These are phyloP conservation scores for Colletotrichum lentis DNA, from an alignment of 2,329 filamentous ascomycete genomes.

Conservation along the genomic window DNA sequence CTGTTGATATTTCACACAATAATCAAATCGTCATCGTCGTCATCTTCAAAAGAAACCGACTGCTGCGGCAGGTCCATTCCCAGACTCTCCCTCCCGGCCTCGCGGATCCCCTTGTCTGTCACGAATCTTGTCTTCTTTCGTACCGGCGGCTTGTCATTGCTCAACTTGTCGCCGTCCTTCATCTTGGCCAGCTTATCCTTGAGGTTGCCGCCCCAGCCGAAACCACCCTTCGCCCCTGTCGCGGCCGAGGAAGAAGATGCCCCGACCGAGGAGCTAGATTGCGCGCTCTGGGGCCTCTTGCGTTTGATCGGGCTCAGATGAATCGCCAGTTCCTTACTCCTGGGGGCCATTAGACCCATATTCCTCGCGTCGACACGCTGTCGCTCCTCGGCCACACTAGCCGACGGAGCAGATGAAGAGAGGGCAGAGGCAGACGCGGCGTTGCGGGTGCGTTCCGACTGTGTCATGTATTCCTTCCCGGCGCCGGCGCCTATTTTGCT, in stretches of 20 bases:
- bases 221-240: slow-evolving; percentile 43
- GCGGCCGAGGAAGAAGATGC: slow-evolving; percentile 37
- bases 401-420: slow-evolving; percentile 18
- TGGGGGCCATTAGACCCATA: slow-evolving; percentile 53
- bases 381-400: slow-evolving; percentile 42
- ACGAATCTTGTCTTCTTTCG: slow-evolving; percentile 82
- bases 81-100: slow-evolving; percentile 78
- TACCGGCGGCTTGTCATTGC: slow-evolving; percentile 55
- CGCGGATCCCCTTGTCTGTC: slow-evolving; percentile 78
- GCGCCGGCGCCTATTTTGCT: slow-evolving; percentile 70
- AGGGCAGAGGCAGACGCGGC: slow-evolving; percentile 3
- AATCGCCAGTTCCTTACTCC: slow-evolving; percentile 55
- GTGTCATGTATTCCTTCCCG: slow-evolving; percentile 75
- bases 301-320: slow-evolving; percentile 68
- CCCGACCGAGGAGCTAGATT: slow-evolving; percentile 46
- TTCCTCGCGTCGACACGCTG: slow-evolving; percentile 54
- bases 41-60: slow-evolving; percentile 44
- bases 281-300: slow-evolving; percentile 63
- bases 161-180: slow-evolving; percentile 65
- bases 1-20: slow-evolving; percentile 43
- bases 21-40: slow-evolving; percentile 61
- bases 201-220: slow-evolving; percentile 67
- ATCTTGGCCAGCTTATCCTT: slow-evolving; percentile 66
- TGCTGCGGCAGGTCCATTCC: slow-evolving; percentile 56
- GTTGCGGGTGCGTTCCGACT: slow-evolving; percentile 38